Percentiles rank a stretch among this genome's conserved stretches.
Evolutionary conservation across 2,329 filamentous ascomycete species (phyloP).

Genomic region (Penicillium psychrosexuale): DNA sequence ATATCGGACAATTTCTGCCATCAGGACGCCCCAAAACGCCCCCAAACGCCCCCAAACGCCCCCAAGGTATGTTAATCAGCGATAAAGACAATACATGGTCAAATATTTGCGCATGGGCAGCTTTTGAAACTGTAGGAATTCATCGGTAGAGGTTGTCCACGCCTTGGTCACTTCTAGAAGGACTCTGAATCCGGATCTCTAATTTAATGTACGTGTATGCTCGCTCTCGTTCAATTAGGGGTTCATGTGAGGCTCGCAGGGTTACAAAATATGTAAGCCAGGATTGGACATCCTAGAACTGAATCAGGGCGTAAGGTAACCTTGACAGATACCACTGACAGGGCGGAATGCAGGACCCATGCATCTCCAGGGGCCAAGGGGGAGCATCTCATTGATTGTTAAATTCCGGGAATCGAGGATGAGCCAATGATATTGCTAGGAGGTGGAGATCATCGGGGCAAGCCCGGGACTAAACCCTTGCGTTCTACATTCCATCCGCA

Average conservation of each 20-base stretch:
- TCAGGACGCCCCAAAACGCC: neutral
- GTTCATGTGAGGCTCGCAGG: neutral
- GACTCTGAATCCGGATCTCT: neutral
- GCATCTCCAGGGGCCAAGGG: conserved; percentile 7
- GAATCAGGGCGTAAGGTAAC: conserved; percentile 3
- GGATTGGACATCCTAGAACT: neutral
- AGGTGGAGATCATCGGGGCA: neutral
- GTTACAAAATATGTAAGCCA: neutral
- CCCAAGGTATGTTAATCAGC: neutral
- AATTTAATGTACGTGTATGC: neutral
- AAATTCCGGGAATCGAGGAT: conserved; percentile 11
- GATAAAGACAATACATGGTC: neutral
- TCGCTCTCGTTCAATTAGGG: neutral
- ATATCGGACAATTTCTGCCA: neutral
- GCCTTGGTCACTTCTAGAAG: conserved; percentile 1
- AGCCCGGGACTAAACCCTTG: conserved; percentile 14
- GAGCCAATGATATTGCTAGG: conserved; percentile 12
- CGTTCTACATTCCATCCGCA: conserved; percentile 18
- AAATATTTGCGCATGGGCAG: no score
- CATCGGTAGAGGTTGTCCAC: neutral
- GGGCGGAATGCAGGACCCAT: conserved; percentile 19
- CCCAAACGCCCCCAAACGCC: neutral
- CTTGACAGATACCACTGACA: conserved; percentile 14
- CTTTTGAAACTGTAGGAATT: neutral
- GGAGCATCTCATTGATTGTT: conserved; percentile 12